Percentiles rank a stretch among this genome's conserved stretches.
phyloP scores from a whole-genome alignment of 441 rosid species.

The Gossypium schwendimanii region DNA sequence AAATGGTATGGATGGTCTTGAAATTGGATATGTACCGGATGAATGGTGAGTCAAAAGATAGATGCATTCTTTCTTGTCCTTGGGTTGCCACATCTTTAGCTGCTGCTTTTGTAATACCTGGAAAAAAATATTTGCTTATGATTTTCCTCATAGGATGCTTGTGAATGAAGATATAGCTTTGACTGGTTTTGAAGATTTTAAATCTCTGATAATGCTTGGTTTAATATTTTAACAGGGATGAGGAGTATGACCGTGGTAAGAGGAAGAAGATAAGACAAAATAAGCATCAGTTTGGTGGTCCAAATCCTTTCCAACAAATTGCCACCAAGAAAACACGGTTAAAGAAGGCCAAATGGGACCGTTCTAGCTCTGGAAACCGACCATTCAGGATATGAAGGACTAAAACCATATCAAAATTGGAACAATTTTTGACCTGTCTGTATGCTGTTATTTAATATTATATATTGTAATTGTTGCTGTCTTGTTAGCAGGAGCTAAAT shows the following conservation, averaged over 20 bases:
- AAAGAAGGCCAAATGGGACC: conserved; percentile 41
- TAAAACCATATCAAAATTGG: background rate
- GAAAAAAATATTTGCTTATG: background rate
- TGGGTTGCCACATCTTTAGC: background rate
- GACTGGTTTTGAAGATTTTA: background rate
- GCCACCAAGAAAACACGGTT: conserved; percentile 37
- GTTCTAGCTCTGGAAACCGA: conserved; percentile 36
- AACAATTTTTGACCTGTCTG: conserved; percentile 16
- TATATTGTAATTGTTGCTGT: background rate
- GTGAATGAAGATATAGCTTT: background rate
- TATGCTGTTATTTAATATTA: background rate
- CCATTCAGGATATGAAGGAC: conserved; percentile 65
- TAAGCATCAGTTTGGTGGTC: conserved; percentile 41
- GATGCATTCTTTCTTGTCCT: background rate
- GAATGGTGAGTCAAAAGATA: conserved; percentile 62
- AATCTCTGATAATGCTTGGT: background rate
- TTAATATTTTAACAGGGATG: conserved; percentile 52
- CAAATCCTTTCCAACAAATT: conserved; percentile 69
- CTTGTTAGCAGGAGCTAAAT: background rate
- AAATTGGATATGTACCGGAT: conserved; percentile 67
- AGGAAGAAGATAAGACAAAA: conserved; percentile 59
- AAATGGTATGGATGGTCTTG: conserved; percentile 17
- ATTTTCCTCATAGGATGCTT: background rate
- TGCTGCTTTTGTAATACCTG: background rate
- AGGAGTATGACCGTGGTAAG: conserved; percentile 84